Evolutionary conservation across 2,329 filamentous ascomycete genomes (phyloP).

Genomic region (Fusarium graminum): DNA sequence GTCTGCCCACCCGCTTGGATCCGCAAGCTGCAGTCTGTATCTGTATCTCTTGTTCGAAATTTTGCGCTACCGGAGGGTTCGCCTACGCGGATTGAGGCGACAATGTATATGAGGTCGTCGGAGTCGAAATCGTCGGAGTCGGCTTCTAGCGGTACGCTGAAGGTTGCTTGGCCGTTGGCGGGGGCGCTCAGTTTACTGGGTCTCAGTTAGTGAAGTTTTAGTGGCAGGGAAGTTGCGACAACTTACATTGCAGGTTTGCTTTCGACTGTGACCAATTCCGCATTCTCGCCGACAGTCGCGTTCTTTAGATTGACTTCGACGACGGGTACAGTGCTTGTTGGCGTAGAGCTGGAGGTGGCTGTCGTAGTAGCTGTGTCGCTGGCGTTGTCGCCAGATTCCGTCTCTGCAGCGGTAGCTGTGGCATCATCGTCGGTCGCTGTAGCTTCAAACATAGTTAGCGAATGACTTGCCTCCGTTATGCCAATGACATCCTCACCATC

Average conservation of each 20-base stretch:
- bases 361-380: slow-evolving; percentile 15
- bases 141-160: slow-evolving; percentile 22
- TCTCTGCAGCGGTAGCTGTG: slow-evolving; percentile 17
- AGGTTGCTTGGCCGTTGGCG: slow-evolving; percentile 30
- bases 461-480: not conserved
- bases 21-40: slow-evolving; percentile 33
- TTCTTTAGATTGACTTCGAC: slow-evolving; percentile 33
- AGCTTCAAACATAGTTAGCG: slow-evolving; percentile 20
- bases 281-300: slow-evolving; percentile 34
- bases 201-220: not conserved
- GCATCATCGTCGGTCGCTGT: slow-evolving; percentile 21
- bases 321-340: slow-evolving; percentile 17
- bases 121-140: slow-evolving; percentile 18
- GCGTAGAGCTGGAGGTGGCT: slow-evolving; percentile 22
- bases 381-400: not conserved
- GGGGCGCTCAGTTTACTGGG: slow-evolving; percentile 31
- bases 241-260: slow-evolving; percentile 36
- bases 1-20: slow-evolving; percentile 28
- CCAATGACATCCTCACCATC: slow-evolving; percentile 14
- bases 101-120: slow-evolving; percentile 28
- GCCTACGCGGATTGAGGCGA: slow-evolving; percentile 36
- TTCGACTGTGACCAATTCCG: slow-evolving; percentile 23
- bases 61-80: slow-evolving; percentile 33
- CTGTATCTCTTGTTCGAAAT: slow-evolving; percentile 19
- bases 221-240: not conserved